These are phyloP conservation scores for Diaporthe eres DNA, from an alignment of 2,329 filamentous ascomycete species.

Conservation along the genomic window DNA sequence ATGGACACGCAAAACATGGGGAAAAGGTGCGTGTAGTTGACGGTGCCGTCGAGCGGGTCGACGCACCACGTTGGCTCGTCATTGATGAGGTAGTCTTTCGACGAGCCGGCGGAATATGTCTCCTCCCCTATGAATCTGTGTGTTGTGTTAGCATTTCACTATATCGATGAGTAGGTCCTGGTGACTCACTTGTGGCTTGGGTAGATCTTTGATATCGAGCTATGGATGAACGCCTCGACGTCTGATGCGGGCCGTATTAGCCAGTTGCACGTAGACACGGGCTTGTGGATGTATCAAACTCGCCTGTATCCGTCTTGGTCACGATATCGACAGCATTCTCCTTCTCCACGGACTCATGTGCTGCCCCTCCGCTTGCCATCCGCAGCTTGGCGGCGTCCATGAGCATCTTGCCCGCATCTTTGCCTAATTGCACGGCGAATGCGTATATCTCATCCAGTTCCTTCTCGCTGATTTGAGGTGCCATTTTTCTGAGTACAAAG, in stretches of 20 bases:
- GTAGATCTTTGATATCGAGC: constrained; percentile 70
- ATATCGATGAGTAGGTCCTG: neutral
- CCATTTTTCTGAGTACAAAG: neutral
- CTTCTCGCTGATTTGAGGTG: constrained; percentile 45
- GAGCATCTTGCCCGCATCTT: constrained; percentile 77
- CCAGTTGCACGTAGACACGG: neutral
- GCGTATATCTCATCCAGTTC: constrained; percentile 76
- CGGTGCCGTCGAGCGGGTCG: constrained; percentile 84
- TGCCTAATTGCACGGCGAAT: constrained; percentile 79
- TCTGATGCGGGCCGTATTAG: constrained; percentile 59
- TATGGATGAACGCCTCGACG: constrained; percentile 79
- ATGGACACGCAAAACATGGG: constrained; percentile 88
- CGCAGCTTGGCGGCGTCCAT: constrained; percentile 74
- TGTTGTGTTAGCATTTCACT: neutral
- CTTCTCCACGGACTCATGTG: constrained; percentile 70
- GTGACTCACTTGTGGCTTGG: constrained; percentile 74
- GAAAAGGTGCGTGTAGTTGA: constrained; percentile 86
- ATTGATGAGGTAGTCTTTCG: constrained; percentile 77
- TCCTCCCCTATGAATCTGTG: constrained; percentile 84
- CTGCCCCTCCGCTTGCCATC: constrained; percentile 51
- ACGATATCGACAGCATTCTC: constrained; percentile 84
- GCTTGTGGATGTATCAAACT: neutral
- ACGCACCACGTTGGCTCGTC: constrained; percentile 79
- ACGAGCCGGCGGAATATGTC: constrained; percentile 77
- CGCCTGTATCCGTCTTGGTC: constrained; percentile 81